Percentiles rank a stretch among this genome's conserved stretches.
Evolutionary conservation across 1,139 yeast species (phyloP).

Genomic region (Kodamaea alishanica): DNA sequence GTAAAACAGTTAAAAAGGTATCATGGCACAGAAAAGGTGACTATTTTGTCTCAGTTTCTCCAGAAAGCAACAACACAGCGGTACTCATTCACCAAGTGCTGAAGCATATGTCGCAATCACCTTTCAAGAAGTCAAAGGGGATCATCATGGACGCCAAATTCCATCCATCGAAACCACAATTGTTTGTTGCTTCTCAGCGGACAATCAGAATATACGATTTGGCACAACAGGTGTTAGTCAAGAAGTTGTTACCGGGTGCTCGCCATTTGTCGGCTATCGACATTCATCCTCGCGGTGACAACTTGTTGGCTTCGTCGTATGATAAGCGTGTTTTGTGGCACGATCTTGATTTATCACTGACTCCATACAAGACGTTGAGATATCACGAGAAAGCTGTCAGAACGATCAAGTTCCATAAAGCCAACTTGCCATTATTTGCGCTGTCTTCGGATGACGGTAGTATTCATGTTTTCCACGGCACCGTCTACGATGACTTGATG

Average conservation of each 20-base stretch:
- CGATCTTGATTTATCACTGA: slow-evolving; percentile 81
- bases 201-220: slow-evolving; percentile 87
- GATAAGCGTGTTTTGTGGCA: slow-evolving; percentile 98
- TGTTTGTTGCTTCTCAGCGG: slow-evolving; percentile 92
- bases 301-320: slow-evolving; percentile 84
- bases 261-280: slow-evolving; percentile 91
- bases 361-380: slow-evolving; percentile 93
- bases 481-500: slow-evolving; percentile 93
- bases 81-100: slow-evolving; percentile 93
- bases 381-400: slow-evolving; percentile 95
- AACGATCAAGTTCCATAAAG: slow-evolving; percentile 80
- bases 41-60: slow-evolving; percentile 90
- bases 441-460: slow-evolving; percentile 96
- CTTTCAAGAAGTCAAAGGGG: slow-evolving; percentile 91
- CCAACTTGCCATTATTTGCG: slow-evolving; percentile 82
- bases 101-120: slow-evolving; percentile 95
- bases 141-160: slow-evolving; percentile 93
- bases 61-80: slow-evolving; percentile 83
- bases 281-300: slow-evolving; percentile 95
- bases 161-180: slow-evolving; percentile 94
- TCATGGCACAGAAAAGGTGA: slow-evolving; percentile 99
- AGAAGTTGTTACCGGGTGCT: slow-evolving; percentile 91
- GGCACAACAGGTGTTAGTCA: slow-evolving; percentile 76
- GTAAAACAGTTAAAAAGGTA: slow-evolving; percentile 71
- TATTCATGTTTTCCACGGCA: slow-evolving; percentile 93